These are phyloP conservation scores for Ottelia alismoides DNA, from an alignment of 106 monocot genomes.

Conservation along the genomic window DNA sequence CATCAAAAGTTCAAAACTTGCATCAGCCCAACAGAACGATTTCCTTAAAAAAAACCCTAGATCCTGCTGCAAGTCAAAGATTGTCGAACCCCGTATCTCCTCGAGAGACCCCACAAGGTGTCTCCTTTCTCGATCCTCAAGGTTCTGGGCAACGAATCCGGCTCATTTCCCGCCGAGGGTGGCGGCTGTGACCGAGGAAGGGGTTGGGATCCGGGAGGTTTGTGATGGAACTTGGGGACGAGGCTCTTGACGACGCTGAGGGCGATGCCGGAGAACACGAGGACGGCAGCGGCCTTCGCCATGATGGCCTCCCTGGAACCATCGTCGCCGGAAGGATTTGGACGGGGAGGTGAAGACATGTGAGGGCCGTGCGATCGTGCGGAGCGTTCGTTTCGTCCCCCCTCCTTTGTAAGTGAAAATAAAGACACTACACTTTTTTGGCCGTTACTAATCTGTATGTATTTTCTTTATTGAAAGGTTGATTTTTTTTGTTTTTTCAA, in stretches of 20 bases:
- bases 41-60: background rate
- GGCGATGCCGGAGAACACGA: constrained; percentile 26
- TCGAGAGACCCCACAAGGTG: constrained; percentile 23
- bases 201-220: background rate
- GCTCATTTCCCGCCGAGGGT: too few relatives aligned
- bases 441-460: too few relatives aligned
- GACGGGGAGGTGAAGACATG: too few relatives aligned
- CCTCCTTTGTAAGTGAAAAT: too few relatives aligned
- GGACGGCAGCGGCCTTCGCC: constrained; percentile 10
- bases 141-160: background rate
- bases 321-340: background rate
- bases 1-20: too few relatives aligned
- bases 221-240: constrained; percentile 3
- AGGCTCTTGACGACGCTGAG: constrained; percentile 28
- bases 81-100: constrained; percentile 15
- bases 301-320: background rate
- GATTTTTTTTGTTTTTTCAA: too few relatives aligned
- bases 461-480: too few relatives aligned
- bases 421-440: too few relatives aligned
- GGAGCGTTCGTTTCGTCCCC: too few relatives aligned
- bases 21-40: background rate
- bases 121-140: constrained; percentile 23
- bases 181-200: background rate
- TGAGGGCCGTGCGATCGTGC: too few relatives aligned
- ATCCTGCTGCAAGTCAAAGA: background rate